Evolutionary conservation across 129 eudicot genomes (phyloP).

Genomic region (Flaveria robusta): DNA sequence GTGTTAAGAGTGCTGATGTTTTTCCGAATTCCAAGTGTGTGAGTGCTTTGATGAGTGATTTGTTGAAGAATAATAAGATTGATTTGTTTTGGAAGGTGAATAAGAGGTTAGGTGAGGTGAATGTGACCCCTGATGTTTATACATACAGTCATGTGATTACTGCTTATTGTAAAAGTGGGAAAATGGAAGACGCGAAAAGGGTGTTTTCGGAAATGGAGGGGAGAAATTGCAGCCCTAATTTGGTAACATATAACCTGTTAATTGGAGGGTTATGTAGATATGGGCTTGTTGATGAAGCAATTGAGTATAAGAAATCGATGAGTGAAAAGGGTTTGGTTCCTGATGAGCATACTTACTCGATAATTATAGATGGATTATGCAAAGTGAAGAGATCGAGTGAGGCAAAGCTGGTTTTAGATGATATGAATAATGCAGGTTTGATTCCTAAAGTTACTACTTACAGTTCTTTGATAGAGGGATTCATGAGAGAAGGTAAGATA

Average conservation of each 20-base stretch:
- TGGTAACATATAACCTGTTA: conserved; percentile 24
- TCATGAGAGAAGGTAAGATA: conserved; percentile 27
- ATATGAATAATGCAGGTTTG: conserved; percentile 35
- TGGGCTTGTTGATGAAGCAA: conserved; percentile 41
- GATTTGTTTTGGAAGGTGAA: conserved; percentile 46
- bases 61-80: conserved; percentile 37
- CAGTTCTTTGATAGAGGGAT: conserved; percentile 18
- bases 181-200: conserved; percentile 40
- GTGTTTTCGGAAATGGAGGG: conserved; percentile 36
- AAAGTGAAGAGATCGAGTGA: conserved; percentile 26
- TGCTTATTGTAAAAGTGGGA: conserved; percentile 38
- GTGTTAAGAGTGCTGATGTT: not conserved
- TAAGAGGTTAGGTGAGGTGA: conserved; percentile 24
- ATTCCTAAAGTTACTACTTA: conserved; percentile 22
- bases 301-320: conserved; percentile 34
- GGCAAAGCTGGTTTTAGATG: conserved; percentile 36
- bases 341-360: conserved; percentile 28
- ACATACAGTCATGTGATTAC: conserved; percentile 35
- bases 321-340: conserved; percentile 34
- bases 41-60: conserved; percentile 39
- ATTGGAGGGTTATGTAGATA: conserved; percentile 32
- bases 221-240: conserved; percentile 29
- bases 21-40: conserved; percentile 34
- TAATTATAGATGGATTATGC: conserved; percentile 38
- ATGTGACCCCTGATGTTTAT: conserved; percentile 31